Percentiles rank a stretch among this genome's conserved stretches.
phyloP scores from a whole-genome alignment of 306 rosid species.

The Sesbania bispinosa region DNA sequence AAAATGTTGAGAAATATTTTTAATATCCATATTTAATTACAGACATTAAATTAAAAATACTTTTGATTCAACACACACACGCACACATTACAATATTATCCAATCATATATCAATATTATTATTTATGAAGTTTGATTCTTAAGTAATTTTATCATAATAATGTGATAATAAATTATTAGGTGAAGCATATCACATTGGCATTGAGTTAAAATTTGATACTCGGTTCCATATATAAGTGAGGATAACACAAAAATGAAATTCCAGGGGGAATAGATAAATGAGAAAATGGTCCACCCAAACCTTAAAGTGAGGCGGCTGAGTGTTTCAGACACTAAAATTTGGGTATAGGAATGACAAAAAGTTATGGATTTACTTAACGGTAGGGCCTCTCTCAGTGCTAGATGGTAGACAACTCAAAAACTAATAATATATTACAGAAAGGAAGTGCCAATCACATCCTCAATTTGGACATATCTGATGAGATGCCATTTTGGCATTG shows the following conservation, averaged over 20 bases:
- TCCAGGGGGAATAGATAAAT: not conserved
- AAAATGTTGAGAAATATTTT: no score
- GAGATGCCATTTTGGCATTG: constrained; percentile 32
- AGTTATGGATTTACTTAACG: not conserved
- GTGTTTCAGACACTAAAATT: not conserved
- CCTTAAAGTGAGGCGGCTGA: not conserved
- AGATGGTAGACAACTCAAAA: constrained; percentile 17
- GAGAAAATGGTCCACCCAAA: not conserved
- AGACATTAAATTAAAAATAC: no score
- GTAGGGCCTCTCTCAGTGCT: constrained; percentile 3
- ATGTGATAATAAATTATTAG: no score
- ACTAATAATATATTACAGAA: constrained; percentile 13
- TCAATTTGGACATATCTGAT: constrained; percentile 15
- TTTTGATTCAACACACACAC: no score
- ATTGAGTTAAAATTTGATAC: no score
- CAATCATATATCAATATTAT: no score
- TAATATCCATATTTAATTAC: no score
- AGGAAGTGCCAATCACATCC: constrained; percentile 16
- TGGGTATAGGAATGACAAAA: constrained; percentile 5
- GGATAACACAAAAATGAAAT: not conserved
- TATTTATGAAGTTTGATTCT: no score
- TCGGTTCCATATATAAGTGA: no score
- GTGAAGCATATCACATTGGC: no score
- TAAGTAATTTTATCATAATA: no score
- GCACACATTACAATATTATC: no score